A percentile compares a stretch with the other conserved stretches of the same genome.
Evolutionary conservation across 192 early-diverging fungal species (phyloP).

Genomic region (Gigaspora rosea): DNA sequence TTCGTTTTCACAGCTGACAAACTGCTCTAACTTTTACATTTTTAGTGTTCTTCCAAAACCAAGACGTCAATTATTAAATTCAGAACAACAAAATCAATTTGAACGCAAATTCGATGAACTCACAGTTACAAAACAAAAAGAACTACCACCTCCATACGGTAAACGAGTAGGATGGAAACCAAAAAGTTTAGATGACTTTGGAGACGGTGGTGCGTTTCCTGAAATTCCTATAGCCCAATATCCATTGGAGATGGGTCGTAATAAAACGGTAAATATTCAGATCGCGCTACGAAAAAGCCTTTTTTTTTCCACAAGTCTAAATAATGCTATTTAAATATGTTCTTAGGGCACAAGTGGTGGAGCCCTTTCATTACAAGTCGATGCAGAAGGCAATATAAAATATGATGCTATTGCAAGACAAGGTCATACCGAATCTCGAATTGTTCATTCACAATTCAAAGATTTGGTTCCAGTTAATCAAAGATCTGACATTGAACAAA

Average conservation of each 20-base stretch:
- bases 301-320: background rate
- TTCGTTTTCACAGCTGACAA: no score
- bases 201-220: conserved; percentile 96
- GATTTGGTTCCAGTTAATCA: conserved; percentile 76
- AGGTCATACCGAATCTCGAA: conserved; percentile 65
- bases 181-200: conserved; percentile 82
- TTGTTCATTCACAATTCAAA: conserved; percentile 83
- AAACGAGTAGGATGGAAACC: conserved; percentile 79
- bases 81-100: conserved; percentile 30
- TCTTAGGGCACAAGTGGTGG: conserved; percentile 48
- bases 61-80: conserved; percentile 30
- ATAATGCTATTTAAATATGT: background rate
- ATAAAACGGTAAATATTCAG: conserved; percentile 46
- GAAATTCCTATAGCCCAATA: conserved; percentile 92
- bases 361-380: conserved; percentile 86
- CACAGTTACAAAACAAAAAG: conserved; percentile 25
- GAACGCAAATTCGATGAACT: conserved; percentile 43
- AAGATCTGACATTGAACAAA: conserved; percentile 67
- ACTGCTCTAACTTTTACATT: background rate
- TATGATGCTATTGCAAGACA: conserved; percentile 90
- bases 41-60: conserved; percentile 47
- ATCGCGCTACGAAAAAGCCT: no score
- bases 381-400: conserved; percentile 82
- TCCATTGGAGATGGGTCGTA: conserved; percentile 92
- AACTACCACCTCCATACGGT: conserved; percentile 73